Evolutionary conservation across 768 basidiomycete genomes (phyloP).

Genomic region (Ramaria rubella): DNA sequence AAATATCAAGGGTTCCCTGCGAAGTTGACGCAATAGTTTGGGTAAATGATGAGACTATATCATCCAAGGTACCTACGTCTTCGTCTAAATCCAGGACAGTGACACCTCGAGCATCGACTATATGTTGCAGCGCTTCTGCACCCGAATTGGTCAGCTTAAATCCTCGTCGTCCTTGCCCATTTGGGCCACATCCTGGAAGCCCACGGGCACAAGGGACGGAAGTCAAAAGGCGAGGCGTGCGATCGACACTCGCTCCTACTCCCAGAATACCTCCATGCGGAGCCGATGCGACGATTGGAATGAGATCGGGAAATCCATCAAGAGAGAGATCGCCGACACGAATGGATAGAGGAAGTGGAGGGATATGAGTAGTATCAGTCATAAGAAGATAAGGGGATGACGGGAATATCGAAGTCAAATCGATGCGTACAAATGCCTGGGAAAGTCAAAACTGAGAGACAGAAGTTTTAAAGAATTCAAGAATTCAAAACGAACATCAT

Average conservation of each 20-base stretch:
- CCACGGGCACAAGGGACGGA: slow-evolving; percentile 56
- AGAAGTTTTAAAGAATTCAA: neutral
- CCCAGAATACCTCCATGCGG: slow-evolving; percentile 28
- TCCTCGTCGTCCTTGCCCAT: slow-evolving; percentile 52
- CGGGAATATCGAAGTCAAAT: slow-evolving; percentile 52
- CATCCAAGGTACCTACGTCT: slow-evolving; percentile 56
- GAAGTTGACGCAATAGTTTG: slow-evolving; percentile 2
- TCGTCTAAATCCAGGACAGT: slow-evolving; percentile 92
- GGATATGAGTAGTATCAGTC: slow-evolving; percentile 55
- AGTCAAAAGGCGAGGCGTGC: slow-evolving; percentile 52
- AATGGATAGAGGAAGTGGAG: slow-evolving; percentile 68
- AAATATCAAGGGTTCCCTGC: slow-evolving; percentile 87
- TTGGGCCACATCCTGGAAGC: slow-evolving; percentile 48
- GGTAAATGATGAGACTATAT: neutral
- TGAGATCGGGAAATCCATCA: slow-evolving; percentile 89
- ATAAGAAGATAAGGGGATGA: slow-evolving; percentile 54
- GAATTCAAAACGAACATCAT: slow-evolving; percentile 38
- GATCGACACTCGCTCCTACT: slow-evolving; percentile 12
- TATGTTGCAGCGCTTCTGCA: slow-evolving; percentile 49
- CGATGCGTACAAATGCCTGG: slow-evolving; percentile 66
- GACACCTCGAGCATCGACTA: slow-evolving; percentile 74
- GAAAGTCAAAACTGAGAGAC: neutral
- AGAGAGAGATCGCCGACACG: slow-evolving; percentile 86
- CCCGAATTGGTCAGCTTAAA: slow-evolving; percentile 54
- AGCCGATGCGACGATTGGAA: slow-evolving; percentile 49